These are phyloP conservation scores for Phaeomoniella chlamydospora DNA, from an alignment of 2,329 filamentous ascomycete genomes.

Conservation along the genomic window DNA sequence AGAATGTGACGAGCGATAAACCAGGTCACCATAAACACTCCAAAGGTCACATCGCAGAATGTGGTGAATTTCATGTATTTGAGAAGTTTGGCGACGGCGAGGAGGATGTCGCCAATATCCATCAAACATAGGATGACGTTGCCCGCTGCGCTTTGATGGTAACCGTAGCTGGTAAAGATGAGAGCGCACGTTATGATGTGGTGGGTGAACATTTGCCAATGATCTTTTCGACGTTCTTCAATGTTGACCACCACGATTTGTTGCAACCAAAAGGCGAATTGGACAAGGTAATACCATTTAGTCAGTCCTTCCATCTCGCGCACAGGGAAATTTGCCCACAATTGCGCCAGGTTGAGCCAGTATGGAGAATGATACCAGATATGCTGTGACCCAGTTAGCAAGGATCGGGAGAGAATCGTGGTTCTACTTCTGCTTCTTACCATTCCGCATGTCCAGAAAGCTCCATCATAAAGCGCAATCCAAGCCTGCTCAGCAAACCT, in stretches of 20 bases:
- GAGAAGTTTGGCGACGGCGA: conserved; percentile 86
- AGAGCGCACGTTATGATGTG: conserved; percentile 80
- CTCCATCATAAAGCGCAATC: conserved; percentile 68
- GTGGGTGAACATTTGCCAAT: conserved; percentile 90
- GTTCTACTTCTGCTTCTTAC: too few species aligned
- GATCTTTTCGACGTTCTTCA: conserved; percentile 85
- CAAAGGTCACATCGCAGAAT: conserved; percentile 71
- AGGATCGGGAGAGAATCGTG: too few species aligned
- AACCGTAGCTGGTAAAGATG: conserved; percentile 70
- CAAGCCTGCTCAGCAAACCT: conserved; percentile 92
- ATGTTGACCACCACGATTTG: conserved; percentile 90
- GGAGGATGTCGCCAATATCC: conserved; percentile 80
- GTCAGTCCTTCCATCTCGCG: conserved; percentile 58
- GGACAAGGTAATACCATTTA: conserved; percentile 82
- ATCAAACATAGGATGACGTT: conserved; percentile 82
- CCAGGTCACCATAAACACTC: conserved; percentile 75
- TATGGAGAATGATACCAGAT: conserved; percentile 65
- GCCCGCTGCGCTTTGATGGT: conserved; percentile 74
- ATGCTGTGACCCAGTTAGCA: conserved; percentile 43
- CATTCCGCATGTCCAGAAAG: conserved; percentile 74
- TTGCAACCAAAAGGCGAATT: conserved; percentile 88
- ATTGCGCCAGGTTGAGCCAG: conserved; percentile 58
- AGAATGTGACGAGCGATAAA: conserved; percentile 67
- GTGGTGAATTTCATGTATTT: conserved; percentile 72
- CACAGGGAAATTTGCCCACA: conserved; percentile 78